A percentile compares a stretch with the other conserved stretches of the same genome.
Conservation (phyloP, 345 rosid genomes). For the Sisymbrium altissimum region DNA sequence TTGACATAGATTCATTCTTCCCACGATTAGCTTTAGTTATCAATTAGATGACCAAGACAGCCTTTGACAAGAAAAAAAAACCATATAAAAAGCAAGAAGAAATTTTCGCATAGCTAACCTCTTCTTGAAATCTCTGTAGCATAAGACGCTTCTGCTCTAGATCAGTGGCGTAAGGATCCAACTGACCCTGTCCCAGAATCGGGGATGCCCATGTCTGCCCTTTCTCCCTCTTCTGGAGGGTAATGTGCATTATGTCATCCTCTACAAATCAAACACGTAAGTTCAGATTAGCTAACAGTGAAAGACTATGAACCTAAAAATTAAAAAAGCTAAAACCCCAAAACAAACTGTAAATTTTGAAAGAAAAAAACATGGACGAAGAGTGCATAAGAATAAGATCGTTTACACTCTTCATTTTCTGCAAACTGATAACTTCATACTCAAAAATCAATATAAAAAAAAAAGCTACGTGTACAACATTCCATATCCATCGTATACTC, state of each 20-base stretch:
- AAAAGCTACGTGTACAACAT: background rate
- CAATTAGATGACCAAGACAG: background rate
- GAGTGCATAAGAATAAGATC: background rate
- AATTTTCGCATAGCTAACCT: constrained; percentile 44
- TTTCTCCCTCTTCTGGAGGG: constrained; percentile 83
- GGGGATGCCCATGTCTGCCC: constrained; percentile 95
- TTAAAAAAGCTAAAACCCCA: background rate
- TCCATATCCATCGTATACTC: background rate
- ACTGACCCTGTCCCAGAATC: constrained; percentile 69
- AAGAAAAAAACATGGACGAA: background rate
- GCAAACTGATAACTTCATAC: background rate
- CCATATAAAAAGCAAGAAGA: background rate
- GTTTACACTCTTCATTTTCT: background rate
- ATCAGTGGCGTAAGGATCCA: constrained; percentile 67
- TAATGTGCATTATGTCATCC: constrained; percentile 82
- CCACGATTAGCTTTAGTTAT: background rate
- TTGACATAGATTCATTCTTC: background rate
- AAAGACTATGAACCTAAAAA: background rate
- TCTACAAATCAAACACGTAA: constrained; percentile 39
- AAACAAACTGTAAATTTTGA: background rate
- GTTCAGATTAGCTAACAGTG: background rate
- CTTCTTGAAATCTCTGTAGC: constrained; percentile 97
- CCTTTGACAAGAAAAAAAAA: background rate
- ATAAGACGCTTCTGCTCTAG: constrained; percentile 86
- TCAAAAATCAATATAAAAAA: background rate